These are phyloP conservation scores for Sporothrix mexicana DNA, from an alignment of 2,329 filamentous ascomycete genomes.

Conservation along the genomic window DNA sequence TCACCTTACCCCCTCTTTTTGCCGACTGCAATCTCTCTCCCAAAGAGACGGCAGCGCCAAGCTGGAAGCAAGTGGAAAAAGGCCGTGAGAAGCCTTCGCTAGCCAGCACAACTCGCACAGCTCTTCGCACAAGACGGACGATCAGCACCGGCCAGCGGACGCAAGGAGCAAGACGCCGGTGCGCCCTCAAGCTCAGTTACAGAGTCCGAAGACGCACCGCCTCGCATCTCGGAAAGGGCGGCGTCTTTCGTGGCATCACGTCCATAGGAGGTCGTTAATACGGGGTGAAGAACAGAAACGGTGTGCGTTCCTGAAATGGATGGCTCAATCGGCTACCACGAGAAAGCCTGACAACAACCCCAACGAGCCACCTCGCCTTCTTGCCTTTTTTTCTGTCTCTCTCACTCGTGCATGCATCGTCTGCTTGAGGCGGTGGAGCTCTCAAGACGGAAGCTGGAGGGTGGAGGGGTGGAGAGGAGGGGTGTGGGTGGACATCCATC, in stretches of 20 bases:
- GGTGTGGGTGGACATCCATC: constrained; percentile 26
- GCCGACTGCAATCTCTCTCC: constrained; percentile 15
- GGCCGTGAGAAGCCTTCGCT: background rate
- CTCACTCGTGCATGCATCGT: background rate
- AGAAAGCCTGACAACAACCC: background rate
- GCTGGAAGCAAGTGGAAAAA: constrained; percentile 17
- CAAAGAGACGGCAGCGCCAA: constrained; percentile 15
- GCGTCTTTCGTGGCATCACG: too few species aligned
- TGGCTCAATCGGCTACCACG: too few species aligned
- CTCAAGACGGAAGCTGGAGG: constrained; percentile 23
- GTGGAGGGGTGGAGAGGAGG: constrained; percentile 26
- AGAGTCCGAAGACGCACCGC: background rate
- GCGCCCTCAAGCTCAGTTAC: background rate
- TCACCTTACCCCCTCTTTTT: background rate
- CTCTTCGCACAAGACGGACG: constrained; percentile 3
- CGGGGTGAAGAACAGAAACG: too few species aligned
- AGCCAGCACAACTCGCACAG: constrained; percentile 8
- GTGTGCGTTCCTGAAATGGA: too few species aligned
- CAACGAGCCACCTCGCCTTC: background rate
- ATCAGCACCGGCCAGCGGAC: constrained; percentile 18
- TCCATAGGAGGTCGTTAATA: constrained; percentile 7
- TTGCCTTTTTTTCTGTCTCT: background rate
- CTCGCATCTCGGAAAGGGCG: background rate
- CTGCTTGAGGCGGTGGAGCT: constrained; percentile 22
- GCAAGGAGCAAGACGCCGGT: constrained; percentile 21